phyloP scores from a whole-genome alignment of 1,284 basidiomycete species.

The Somion occarium region DNA sequence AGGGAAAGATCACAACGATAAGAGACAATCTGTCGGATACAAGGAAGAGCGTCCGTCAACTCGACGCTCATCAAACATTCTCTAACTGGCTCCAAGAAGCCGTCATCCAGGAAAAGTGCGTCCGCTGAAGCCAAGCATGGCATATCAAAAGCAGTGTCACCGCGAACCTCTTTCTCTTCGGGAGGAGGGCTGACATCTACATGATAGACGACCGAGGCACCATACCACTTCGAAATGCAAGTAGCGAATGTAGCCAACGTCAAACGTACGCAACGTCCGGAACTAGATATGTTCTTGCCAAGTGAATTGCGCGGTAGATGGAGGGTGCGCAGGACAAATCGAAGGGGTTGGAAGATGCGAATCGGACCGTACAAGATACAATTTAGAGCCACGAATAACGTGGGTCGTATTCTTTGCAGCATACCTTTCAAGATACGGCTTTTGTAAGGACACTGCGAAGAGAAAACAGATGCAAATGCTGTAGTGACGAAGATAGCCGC shows the following conservation, averaged over 20 bases:
- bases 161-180: slow-evolving; percentile 9
- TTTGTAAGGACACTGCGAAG: slow-evolving; percentile 14
- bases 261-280: too few species aligned
- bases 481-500: slow-evolving; percentile 2
- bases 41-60: slow-evolving; percentile 1
- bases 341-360: not conserved
- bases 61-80: not conserved
- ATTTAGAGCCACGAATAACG: not conserved
- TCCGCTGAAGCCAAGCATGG: slow-evolving; percentile 18
- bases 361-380: not conserved
- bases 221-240: not conserved
- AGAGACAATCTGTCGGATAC: slow-evolving; percentile 4
- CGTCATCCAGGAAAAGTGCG: slow-evolving; percentile 21
- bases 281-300: not conserved
- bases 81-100: slow-evolving; percentile 12
- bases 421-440: not conserved
- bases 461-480: slow-evolving; percentile 7
- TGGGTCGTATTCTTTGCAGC: not conserved
- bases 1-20: slow-evolving; percentile 4
- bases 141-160: slow-evolving; percentile 13
- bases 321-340: not conserved
- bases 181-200: slow-evolving; percentile 5
- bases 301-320: not conserved
- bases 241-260: too few species aligned
- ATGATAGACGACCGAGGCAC: slow-evolving; percentile 11